Base-by-base conservation (phyloP, 345 rosid species). In the Gossypium longicalyx region DNA sequence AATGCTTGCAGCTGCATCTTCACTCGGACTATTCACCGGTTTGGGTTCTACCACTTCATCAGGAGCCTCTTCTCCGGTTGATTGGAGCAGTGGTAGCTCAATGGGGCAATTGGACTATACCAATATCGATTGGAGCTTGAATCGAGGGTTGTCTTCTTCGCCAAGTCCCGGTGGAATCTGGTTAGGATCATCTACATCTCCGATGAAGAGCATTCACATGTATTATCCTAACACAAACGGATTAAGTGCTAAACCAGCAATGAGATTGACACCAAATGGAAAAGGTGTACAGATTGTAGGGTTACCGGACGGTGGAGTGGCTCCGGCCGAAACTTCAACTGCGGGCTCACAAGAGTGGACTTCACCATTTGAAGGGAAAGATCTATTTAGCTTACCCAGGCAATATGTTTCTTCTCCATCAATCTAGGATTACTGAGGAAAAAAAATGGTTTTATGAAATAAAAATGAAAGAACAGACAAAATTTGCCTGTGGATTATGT, bases 291-390 rank as follows among this genome's bases (percentile, higher is more conserved):
- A 83, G 2, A 62, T 83, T 66, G 53, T 82, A 9, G 86, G 91
- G 77, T 78, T 86, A 72, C 88, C 81, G 77, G 86, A 88, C 20
- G 79, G 65, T 1, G 83, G 77, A 23, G 81, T 73, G 61, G 76
- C 72, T 27, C 1, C 70, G 9, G 75, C 78, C 1, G 92, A 89
- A 76, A 66, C 90, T 59, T 70, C 86, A 34, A 67, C 87, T 15
- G 77, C 85, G 1, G 82, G 81, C 41, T 82, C 91, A 12, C 87
- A 76, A 11, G 98, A 89, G 25, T 93, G 98, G 98, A 87, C 90
- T 3, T 93, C 98, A 3, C 98, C 98, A 6, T 93, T 93, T 77
- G 98, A 86, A 82, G 98, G 91, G 80, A 85, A 87, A 68, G 98
- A 93, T 81, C 86, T 93, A 27, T 89, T 93, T 86, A 87, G 90